Evolutionary conservation across 2,329 filamentous ascomycete species (phyloP).

Genomic region (Xylariomycetidae sp.): DNA sequence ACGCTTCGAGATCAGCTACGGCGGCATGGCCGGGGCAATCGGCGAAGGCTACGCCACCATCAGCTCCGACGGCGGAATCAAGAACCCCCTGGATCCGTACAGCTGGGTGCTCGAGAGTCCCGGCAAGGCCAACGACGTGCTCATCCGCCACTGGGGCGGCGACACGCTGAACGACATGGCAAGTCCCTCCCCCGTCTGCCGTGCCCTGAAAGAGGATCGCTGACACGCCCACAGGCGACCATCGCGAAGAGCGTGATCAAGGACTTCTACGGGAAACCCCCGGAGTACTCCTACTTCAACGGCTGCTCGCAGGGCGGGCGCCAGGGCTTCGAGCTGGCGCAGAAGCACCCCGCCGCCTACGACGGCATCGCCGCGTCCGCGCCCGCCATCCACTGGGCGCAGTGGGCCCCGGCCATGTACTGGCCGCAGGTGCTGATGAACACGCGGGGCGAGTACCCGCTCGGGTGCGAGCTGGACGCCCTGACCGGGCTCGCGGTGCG

Average conservation of each 20-base stretch:
- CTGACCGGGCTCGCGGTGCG: constrained; percentile 8
- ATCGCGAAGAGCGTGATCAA: constrained; percentile 38
- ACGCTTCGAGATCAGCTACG: constrained; percentile 12
- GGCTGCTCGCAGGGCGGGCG: constrained; percentile 46
- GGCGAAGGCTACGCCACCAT: constrained; percentile 20
- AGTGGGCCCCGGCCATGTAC: constrained; percentile 6
- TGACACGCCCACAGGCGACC: constrained; percentile 15
- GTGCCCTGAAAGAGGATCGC: too few species aligned
- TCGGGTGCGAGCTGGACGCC: constrained; percentile 10
- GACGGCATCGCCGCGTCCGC: constrained; percentile 46
- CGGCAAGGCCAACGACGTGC: neutral
- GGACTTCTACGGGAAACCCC: constrained; percentile 30
- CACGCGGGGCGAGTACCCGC: constrained; percentile 8
- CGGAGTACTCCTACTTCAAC: constrained; percentile 45
- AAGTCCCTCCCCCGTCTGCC: too few species aligned
- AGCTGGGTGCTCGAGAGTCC: neutral
- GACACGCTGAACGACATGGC: constrained; percentile 2
- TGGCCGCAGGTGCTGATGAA: constrained; percentile 16
- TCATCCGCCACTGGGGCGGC: constrained; percentile 1
- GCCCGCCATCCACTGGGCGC: constrained; percentile 22
- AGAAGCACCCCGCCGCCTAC: constrained; percentile 46
- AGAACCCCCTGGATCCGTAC: neutral
- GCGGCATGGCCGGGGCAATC: constrained; percentile 13
- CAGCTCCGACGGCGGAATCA: constrained; percentile 22
- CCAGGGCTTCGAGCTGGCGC: constrained; percentile 46